Evolutionary conservation across 2,329 filamentous ascomycete genomes (phyloP).

Genomic region (Camillea tinctor): DNA sequence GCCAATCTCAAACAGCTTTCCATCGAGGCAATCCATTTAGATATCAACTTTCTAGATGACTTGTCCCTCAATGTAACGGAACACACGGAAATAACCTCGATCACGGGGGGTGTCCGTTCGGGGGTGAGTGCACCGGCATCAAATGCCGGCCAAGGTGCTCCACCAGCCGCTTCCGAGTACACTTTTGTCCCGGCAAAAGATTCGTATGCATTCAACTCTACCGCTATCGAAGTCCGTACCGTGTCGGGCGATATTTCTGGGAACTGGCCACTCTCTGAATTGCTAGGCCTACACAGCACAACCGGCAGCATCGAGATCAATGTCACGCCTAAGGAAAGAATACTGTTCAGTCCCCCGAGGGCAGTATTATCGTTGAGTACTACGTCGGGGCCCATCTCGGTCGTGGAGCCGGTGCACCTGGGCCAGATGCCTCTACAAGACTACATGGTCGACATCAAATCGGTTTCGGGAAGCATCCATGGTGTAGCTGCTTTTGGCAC

Average conservation of each 20-base stretch:
- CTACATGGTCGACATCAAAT: constrained; percentile 45
- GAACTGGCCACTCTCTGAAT: constrained; percentile 51
- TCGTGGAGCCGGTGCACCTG: constrained; percentile 41
- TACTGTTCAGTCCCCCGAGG: constrained; percentile 33
- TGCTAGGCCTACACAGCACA: constrained; percentile 42
- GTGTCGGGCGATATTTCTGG: constrained; percentile 45
- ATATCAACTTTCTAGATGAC: constrained; percentile 41
- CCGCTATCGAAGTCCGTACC: constrained; percentile 42
- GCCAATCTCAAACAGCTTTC: constrained; percentile 38
- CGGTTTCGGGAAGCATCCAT: constrained; percentile 44
- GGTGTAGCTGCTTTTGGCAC: constrained; percentile 42
- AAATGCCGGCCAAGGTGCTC: constrained; percentile 15
- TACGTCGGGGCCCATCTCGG: constrained; percentile 42
- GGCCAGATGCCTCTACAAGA: constrained; percentile 43
- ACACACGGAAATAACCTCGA: constrained; percentile 35
- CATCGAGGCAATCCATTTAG: constrained; percentile 36
- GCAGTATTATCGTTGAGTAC: constrained; percentile 43
- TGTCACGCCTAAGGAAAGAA: constrained; percentile 41
- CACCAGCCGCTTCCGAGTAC: constrained; percentile 13
- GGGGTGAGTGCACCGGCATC: constrained; percentile 28
- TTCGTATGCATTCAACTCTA: constrained; percentile 43
- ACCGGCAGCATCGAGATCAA: constrained; percentile 44
- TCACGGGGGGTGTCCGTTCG: constrained; percentile 40
- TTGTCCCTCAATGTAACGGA: constrained; percentile 34
- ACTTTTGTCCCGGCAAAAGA: constrained; percentile 27